These are phyloP conservation scores for Dothiorella sarmentorum DNA, from an alignment of 2,329 filamentous ascomycete genomes.

Conservation along the genomic window DNA sequence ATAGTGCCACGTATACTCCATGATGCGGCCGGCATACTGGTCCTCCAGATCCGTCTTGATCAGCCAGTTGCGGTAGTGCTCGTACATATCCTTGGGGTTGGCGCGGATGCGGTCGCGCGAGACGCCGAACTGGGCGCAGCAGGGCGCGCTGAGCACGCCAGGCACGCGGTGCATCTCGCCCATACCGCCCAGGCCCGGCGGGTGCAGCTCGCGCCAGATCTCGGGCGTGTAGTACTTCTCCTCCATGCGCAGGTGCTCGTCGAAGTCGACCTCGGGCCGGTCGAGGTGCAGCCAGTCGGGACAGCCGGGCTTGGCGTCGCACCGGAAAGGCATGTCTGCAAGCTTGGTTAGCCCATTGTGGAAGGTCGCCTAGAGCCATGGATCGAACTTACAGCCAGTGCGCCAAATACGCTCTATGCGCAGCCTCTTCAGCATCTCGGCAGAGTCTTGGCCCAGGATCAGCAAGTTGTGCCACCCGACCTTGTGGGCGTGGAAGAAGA, in stretches of 20 bases:
- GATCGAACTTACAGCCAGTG: slow-evolving; percentile 36
- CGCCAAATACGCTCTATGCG: slow-evolving; percentile 50
- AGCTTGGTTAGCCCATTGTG: no score
- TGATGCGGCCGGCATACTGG: slow-evolving; percentile 37
- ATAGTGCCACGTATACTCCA: slow-evolving; percentile 42
- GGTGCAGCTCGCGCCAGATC: slow-evolving; percentile 43
- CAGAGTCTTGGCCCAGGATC: slow-evolving; percentile 49
- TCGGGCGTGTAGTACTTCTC: slow-evolving; percentile 34
- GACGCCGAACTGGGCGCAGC: slow-evolving; percentile 57
- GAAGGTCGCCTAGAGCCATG: no score
- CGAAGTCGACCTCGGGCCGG: slow-evolving; percentile 38
- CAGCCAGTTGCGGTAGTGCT: slow-evolving; percentile 54
- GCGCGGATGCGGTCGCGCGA: slow-evolving; percentile 47
- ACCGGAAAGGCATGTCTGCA: slow-evolving; percentile 38
- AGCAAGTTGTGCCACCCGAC: slow-evolving; percentile 60
- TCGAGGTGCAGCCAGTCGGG: slow-evolving; percentile 55
- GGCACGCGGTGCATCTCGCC: slow-evolving; percentile 25
- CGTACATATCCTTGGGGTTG: slow-evolving; percentile 50
- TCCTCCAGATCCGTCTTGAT: slow-evolving; percentile 36
- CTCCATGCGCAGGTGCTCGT: slow-evolving; percentile 39
- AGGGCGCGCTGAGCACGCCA: slow-evolving; percentile 42
- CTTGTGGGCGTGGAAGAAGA: slow-evolving; percentile 58
- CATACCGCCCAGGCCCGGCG: slow-evolving; percentile 20
- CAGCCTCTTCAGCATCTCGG: slow-evolving; percentile 49
- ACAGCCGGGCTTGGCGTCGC: slow-evolving; percentile 57